Base-by-base conservation (phyloP, 2,329 filamentous ascomycete species). In the Thielaviopsis cerberus region DNA sequence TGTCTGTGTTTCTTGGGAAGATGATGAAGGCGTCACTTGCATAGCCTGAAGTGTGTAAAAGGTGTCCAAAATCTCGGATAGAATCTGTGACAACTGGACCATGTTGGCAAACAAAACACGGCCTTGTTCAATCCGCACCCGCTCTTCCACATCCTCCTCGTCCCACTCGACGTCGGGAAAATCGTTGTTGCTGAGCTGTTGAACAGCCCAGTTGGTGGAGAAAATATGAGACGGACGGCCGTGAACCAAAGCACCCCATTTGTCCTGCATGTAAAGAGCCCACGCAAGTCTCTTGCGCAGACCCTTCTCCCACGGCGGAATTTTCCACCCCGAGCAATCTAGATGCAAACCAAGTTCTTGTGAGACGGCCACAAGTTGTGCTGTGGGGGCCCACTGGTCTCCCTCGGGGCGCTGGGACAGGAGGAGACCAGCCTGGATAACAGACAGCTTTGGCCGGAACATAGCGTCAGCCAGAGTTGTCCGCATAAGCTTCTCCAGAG, bases 211-310 rank as follows among this genome's bases (percentile, higher is more conserved):
- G 68, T 94, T 81, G 53, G 75, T 71, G 22, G 73, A 68, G 62
- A 79, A 78, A 48, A 82, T 79, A 63, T 94, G 88, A 4, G 88
- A 92, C 0, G 88, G 89, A 11, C 88, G 82, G 53, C 88, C 88
- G 65, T 94, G 86, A 24, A 92, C 83, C 22, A 94, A 74, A 1
- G 88, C 83, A 17, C 86, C 87, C 89, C 89, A 94, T 69, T 78
- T 94, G 70, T 96, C 90, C 70, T 95, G 88, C 84, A 94, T 91
- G 68, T 92, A 94, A 55, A 94, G 70, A 1, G 87, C 89, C 89
- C 90, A 95, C 0, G 88, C 88, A 50, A 95, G 78, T 54, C 90
- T 80, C 68, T 91, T 92, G 61, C 90, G 78, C 60, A 95, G 69
- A 0, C 88, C 86, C 64, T 86, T 85, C 69, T 95, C 89, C 88